Conservation (phyloP, 345 rosid species). For the Syzygium aromaticum region DNA sequence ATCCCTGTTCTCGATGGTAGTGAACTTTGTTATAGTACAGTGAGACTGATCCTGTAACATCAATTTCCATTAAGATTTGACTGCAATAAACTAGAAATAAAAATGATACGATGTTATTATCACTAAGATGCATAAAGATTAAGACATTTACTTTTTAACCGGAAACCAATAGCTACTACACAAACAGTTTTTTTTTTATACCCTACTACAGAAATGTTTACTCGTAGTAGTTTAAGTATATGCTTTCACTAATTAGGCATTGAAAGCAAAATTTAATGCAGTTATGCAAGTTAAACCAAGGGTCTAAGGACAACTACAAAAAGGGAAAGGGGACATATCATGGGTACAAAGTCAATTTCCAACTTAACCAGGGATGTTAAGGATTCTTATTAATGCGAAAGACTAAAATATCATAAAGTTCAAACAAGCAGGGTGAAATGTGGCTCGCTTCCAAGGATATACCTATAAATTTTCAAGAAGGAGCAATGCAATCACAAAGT, state of each 20-base stretch:
- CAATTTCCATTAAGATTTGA: not conserved
- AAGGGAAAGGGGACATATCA: not conserved
- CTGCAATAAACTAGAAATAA: not conserved
- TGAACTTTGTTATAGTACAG: constrained; percentile 49
- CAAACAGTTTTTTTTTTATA: not conserved
- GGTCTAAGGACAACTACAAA: not conserved
- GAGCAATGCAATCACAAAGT: not conserved
- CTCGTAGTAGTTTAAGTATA: not conserved
- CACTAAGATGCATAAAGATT: not conserved
- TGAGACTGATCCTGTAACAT: constrained; percentile 38
- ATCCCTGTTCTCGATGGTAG: constrained; percentile 36
- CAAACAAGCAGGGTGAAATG: not conserved
- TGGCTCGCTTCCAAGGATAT: not conserved
- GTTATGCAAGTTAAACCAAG: not conserved
- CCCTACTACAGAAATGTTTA: not conserved
- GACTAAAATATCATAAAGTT: not conserved
- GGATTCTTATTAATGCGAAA: not conserved
- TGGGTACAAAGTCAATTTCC: not conserved
- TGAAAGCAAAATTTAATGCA: not conserved
- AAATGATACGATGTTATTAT: not conserved
- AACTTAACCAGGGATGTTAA: not conserved
- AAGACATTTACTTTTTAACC: not conserved
- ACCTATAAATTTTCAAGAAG: not conserved
- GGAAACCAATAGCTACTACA: not conserved
- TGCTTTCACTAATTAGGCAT: not conserved